A percentile compares a stretch with the other conserved stretches of the same genome.
Conservation (phyloP, 2,329 filamentous ascomycete genomes). For the Blastomyces parvus region DNA sequence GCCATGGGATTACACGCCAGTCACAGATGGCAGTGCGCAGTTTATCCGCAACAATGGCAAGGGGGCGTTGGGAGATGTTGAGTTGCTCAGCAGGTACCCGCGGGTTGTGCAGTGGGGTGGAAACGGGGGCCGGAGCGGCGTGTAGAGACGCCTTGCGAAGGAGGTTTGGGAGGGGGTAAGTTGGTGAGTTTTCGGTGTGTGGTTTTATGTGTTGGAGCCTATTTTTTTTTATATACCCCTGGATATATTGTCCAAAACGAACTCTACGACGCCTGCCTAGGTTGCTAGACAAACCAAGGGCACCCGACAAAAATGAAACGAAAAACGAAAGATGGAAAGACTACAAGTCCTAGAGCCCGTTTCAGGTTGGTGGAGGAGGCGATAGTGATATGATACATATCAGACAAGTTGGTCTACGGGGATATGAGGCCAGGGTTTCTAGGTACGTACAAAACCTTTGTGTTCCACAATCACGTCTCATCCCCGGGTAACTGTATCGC, state of each 20-base stretch:
- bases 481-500: background rate
- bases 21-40: conserved; percentile 42
- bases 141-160: background rate
- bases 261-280: background rate
- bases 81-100: conserved; percentile 35
- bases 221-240: background rate
- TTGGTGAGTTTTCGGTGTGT: background rate
- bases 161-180: background rate
- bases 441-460: background rate
- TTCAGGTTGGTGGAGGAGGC: background rate
- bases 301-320: background rate
- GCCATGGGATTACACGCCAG: conserved; percentile 77
- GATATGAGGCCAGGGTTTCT: background rate
- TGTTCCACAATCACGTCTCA: background rate
- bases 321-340: background rate
- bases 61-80: conserved; percentile 34
- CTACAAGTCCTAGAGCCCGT: background rate
- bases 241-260: background rate
- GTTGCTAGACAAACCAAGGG: background rate
- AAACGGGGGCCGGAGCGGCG: conserved; percentile 11
- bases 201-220: background rate
- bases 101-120: conserved; percentile 19
- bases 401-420: background rate
- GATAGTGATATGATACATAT: background rate
- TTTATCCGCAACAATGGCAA: conserved; percentile 60